Conservation (phyloP, 2,329 filamentous ascomycete species). For the Ophiocordyceps polyrhachis-furcata region DNA sequence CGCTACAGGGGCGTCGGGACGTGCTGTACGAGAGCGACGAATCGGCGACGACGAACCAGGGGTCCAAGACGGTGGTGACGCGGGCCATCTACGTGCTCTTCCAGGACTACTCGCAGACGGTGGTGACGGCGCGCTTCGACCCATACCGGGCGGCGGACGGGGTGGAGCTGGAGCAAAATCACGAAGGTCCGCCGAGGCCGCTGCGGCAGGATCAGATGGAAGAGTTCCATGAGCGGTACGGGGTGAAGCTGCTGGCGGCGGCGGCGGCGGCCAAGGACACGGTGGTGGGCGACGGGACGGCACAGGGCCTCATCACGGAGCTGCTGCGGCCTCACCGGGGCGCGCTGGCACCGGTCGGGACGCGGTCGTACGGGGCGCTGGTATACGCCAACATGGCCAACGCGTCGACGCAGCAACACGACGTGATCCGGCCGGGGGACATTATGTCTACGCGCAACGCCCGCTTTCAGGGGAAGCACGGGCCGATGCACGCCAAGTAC, state of each 20-base stretch:
- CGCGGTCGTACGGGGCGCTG: conserved; percentile 71
- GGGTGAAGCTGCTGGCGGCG: conserved; percentile 55
- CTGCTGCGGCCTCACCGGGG: conserved; percentile 56
- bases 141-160: conserved; percentile 49
- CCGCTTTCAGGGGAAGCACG: conserved; percentile 87
- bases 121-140: conserved; percentile 68
- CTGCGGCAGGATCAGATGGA: conserved; percentile 90
- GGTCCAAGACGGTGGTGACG: conserved; percentile 51
- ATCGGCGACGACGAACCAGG: conserved; percentile 46
- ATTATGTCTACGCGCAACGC: conserved; percentile 86
- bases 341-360: conserved; percentile 70
- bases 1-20: conserved; percentile 66
- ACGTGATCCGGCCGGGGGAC: conserved; percentile 86
- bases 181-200: conserved; percentile 63
- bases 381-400: conserved; percentile 94
- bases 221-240: conserved; percentile 63
- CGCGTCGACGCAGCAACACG: conserved; percentile 71
- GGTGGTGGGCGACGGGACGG: conserved; percentile 68
- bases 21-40: conserved; percentile 71
- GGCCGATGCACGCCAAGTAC: conserved; percentile 91
- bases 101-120: conserved; percentile 89
- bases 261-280: conserved; percentile 57
- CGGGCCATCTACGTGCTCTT: conserved; percentile 79
- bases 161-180: conserved; percentile 62
- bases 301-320: conserved; percentile 59